These are phyloP conservation scores for Scalesia atractyloides DNA, from an alignment of 129 eudicot species.

Conservation along the genomic window DNA sequence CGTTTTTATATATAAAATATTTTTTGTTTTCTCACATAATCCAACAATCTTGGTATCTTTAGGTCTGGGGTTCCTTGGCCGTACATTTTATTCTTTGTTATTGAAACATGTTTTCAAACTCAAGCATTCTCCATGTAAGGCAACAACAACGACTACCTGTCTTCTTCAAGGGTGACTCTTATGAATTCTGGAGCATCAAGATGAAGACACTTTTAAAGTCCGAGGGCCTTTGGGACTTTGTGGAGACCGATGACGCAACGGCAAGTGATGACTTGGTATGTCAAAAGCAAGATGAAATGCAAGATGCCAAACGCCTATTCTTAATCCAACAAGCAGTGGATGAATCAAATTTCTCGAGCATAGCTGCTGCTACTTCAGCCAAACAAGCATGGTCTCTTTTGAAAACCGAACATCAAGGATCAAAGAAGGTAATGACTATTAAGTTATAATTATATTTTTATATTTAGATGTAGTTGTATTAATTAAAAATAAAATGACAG, in stretches of 20 bases:
- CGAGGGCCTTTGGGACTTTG: background rate
- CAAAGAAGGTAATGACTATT: background rate
- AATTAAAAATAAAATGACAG: background rate
- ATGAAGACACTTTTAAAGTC: constrained; percentile 8
- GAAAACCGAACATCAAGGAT: background rate
- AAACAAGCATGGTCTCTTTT: constrained; percentile 4
- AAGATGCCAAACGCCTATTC: constrained; percentile 23
- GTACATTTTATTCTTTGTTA: background rate
- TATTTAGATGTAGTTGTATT: background rate
- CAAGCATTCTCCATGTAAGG: background rate
- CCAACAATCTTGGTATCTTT: constrained; percentile 3
- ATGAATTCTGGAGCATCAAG: constrained; percentile 16
- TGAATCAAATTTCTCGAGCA: constrained; percentile 15
- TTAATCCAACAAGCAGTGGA: constrained; percentile 24
- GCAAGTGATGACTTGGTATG: background rate
- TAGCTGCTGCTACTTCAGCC: background rate
- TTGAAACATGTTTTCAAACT: background rate
- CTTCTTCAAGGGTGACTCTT: background rate
- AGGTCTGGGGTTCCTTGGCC: background rate
- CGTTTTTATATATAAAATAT: too few relatives aligned
- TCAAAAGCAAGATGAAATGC: background rate
- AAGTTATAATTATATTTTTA: background rate
- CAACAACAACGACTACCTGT: background rate
- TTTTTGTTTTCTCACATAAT: background rate
- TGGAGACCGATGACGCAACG: background rate